Base-by-base conservation (phyloP, 306 rosid species). In the Biancaea sappan region DNA sequence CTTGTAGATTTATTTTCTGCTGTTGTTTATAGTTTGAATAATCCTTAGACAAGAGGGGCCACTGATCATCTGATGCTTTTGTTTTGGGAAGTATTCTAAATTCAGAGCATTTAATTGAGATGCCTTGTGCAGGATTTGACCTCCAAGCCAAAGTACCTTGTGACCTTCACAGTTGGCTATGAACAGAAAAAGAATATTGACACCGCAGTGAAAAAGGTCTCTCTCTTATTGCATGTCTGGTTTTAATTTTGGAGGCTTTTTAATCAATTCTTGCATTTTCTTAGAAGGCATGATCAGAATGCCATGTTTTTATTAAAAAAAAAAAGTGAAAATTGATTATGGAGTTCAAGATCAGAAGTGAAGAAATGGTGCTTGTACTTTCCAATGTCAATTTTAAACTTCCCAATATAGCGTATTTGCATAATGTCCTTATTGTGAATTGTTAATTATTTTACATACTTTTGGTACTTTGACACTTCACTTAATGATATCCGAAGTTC, bases 111-210 rank as follows among this genome's bases (percentile, higher is more conserved):
- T 65, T 83, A 66, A 81, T 84, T 71, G 53, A 83, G 83, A 59
- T 75, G 28, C 41, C 71, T 64, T 61, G 80, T 79, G 80, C 98
- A 94, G 99, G 99, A 94, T 80, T 92, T 94, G 70, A 84, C 87
- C 25, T 80, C 53, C 80, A 90, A 87, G 77, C 97, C 96, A 13
- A 90, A 84, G 75, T 94, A 92, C 84, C 96, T 94, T 37, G 99
- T 94, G 59, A 83, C 99, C 81, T 94, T 94, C 82, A 94, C 99
- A 51, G 99, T 94, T 66, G 97, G 99, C 57, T 80, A 84, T 72
- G 79, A 86, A 58, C 99, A 87, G 90, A 92, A 79, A 82, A 62
- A 69, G 25, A 94, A 94, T 73, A 87, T 91, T 75, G 93, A 90
- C 61, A 86, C 92, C 67, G 91, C 94, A n/a, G 95, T 94, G 80